phyloP scores from a whole-genome alignment of 306 rosid species.

The Rosa persica region DNA sequence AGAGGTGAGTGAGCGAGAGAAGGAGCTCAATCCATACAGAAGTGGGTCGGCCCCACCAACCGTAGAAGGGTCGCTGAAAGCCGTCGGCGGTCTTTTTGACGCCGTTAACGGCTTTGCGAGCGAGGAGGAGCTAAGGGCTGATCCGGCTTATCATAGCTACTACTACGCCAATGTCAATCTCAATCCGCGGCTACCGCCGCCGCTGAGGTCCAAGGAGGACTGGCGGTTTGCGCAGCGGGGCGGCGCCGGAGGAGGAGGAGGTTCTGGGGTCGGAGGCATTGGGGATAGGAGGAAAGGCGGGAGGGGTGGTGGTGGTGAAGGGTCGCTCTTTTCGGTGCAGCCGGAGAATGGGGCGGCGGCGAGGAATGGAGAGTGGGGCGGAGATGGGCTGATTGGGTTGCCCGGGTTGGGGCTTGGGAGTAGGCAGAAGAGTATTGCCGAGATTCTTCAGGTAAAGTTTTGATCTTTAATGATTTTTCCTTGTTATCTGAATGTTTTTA shows the following conservation, averaged over 20 bases:
- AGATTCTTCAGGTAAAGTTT: slow-evolving; percentile 45
- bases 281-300: slow-evolving; percentile 42
- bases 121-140: slow-evolving; percentile 49
- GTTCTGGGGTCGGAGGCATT: slow-evolving; percentile 38
- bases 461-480: not conserved
- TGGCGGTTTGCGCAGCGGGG: slow-evolving; percentile 56
- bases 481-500: not conserved
- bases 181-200: slow-evolving; percentile 57
- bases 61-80: slow-evolving; percentile 72
- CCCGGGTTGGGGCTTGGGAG: slow-evolving; percentile 50
- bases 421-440: slow-evolving; percentile 49
- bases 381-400: slow-evolving; percentile 50
- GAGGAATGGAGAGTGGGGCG: slow-evolving; percentile 44
- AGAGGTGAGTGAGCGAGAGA: slow-evolving; percentile 53
- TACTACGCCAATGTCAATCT: slow-evolving; percentile 50
- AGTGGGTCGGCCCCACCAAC: slow-evolving; percentile 98
- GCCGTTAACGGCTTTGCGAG: slow-evolving; percentile 35
- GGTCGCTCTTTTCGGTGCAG: slow-evolving; percentile 45
- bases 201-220: slow-evolving; percentile 49
- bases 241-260: slow-evolving; percentile 30
- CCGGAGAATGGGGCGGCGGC: slow-evolving; percentile 37
- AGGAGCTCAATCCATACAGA: slow-evolving; percentile 62
- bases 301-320: slow-evolving; percentile 22
- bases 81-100: slow-evolving; percentile 61
- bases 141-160: slow-evolving; percentile 44